These are phyloP conservation scores for Dendrobium officinale DNA, from an alignment of 106 monocot genomes.

Conservation along the genomic window DNA sequence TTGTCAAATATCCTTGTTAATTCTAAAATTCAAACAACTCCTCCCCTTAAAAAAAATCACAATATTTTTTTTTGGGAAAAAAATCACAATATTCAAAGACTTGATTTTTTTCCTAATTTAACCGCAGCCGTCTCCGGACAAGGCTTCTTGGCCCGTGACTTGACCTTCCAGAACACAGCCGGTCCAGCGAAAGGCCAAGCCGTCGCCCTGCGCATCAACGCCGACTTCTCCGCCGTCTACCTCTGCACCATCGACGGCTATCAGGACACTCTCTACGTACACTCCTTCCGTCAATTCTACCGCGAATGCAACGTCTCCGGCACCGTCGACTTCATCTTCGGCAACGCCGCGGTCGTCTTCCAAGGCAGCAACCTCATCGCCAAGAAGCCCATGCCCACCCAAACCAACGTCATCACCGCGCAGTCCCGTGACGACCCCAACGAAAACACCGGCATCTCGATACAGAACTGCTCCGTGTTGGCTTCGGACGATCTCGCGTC, in stretches of 20 bases:
- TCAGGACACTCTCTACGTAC: constrained; percentile 73
- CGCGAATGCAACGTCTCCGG: constrained; percentile 53
- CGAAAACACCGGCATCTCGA: constrained; percentile 42
- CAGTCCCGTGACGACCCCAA: constrained; percentile 50
- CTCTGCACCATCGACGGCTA: constrained; percentile 45
- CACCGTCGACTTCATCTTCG: constrained; percentile 71
- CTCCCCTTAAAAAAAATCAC: neutral
- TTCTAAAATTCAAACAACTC: too few relatives aligned
- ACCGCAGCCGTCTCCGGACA: constrained; percentile 42
- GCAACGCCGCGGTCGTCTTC: constrained; percentile 58
- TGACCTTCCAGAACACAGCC: constrained; percentile 39
- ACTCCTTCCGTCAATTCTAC: constrained; percentile 72
- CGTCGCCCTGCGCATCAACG: constrained; percentile 52
- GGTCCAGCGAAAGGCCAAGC: constrained; percentile 54
- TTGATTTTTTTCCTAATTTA: neutral
- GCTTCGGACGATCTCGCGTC: constrained; percentile 29
- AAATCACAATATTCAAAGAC: neutral
- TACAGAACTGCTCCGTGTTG: constrained; percentile 46
- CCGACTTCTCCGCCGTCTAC: constrained; percentile 44
- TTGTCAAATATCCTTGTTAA: too few relatives aligned
- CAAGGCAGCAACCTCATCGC: constrained; percentile 43
- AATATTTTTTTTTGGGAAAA: too few relatives aligned
- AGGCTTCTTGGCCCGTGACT: constrained; percentile 54
- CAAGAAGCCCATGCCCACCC: constrained; percentile 31
- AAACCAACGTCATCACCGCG: constrained; percentile 57